Conservation (phyloP, 2,329 filamentous ascomycete genomes). For the Paracamarosporium sp. region DNA sequence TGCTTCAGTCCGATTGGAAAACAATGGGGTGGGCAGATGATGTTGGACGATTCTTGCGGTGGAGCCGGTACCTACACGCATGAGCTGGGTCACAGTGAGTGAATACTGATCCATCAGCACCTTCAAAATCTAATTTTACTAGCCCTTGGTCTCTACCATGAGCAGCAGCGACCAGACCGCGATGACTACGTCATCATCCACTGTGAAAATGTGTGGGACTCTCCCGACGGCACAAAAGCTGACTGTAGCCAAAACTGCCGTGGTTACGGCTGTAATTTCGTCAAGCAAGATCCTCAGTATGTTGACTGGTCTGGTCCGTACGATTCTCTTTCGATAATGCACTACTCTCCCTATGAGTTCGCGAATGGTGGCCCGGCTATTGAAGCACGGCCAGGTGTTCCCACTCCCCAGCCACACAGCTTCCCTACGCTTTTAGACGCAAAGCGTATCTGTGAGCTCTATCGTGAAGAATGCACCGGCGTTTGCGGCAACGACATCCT, state of each 20-base stretch:
- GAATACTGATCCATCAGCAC: neutral
- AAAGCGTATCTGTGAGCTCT: slow-evolving; percentile 20
- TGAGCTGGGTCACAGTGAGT: slow-evolving; percentile 23
- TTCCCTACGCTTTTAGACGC: slow-evolving; percentile 17
- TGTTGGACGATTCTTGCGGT: slow-evolving; percentile 13
- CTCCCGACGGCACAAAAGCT: slow-evolving; percentile 5
- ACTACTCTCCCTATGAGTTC: slow-evolving; percentile 18
- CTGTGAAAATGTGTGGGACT: slow-evolving; percentile 14
- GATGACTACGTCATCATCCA: slow-evolving; percentile 15
- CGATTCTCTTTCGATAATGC: slow-evolving; percentile 21
- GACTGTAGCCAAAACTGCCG: slow-evolving; percentile 8
- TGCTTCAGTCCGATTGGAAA: slow-evolving; percentile 16
- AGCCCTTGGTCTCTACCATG: slow-evolving; percentile 21
- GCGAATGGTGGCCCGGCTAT: slow-evolving; percentile 7
- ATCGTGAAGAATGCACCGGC: slow-evolving; percentile 15
- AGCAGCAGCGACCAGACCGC: slow-evolving; percentile 21
- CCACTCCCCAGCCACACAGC: slow-evolving; percentile 1
- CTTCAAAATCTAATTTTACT: neutral
- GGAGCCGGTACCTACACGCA: slow-evolving; percentile 18
- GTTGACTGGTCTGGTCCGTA: slow-evolving; percentile 20
- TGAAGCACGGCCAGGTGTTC: slow-evolving; percentile 8
- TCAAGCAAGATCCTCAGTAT: slow-evolving; percentile 4
- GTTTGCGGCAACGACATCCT: slow-evolving; percentile 22
- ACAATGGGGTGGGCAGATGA: slow-evolving; percentile 11
- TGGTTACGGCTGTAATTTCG: slow-evolving; percentile 16